A percentile compares a stretch with the other conserved stretches of the same genome.
Evolutionary conservation across 306 rosid species (phyloP).

Genomic region (Hippophae rhamnoides): DNA sequence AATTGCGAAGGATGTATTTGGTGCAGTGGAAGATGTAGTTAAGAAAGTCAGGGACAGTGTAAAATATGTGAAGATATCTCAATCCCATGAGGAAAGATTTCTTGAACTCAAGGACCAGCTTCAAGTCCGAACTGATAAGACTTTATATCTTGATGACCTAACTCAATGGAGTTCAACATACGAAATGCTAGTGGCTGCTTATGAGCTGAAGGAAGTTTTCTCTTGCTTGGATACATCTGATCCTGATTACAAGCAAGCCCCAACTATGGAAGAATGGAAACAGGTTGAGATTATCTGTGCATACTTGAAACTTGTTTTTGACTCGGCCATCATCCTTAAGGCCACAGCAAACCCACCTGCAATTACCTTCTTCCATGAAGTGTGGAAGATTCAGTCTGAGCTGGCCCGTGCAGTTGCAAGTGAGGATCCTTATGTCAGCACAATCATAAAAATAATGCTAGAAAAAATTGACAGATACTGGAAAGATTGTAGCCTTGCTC

Average conservation of each 20-base stretch:
- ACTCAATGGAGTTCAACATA: slow-evolving; percentile 76
- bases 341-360: slow-evolving; percentile 53
- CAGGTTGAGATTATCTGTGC: slow-evolving; percentile 62
- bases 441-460: slow-evolving; percentile 47
- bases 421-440: slow-evolving; percentile 55
- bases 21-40: slow-evolving; percentile 33
- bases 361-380: slow-evolving; percentile 73
- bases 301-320: slow-evolving; percentile 61
- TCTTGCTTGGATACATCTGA: slow-evolving; percentile 75
- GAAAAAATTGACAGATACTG: slow-evolving; percentile 68
- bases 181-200: slow-evolving; percentile 78
- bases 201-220: slow-evolving; percentile 76
- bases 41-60: slow-evolving; percentile 69
- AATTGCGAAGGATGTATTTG: slow-evolving; percentile 58
- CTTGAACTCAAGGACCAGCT: slow-evolving; percentile 70
- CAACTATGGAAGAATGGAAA: slow-evolving; percentile 79
- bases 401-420: slow-evolving; percentile 38
- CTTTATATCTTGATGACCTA: slow-evolving; percentile 67
- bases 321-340: slow-evolving; percentile 64
- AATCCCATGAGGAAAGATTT: slow-evolving; percentile 76
- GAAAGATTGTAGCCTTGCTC: slow-evolving; percentile 67
- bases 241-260: slow-evolving; percentile 72
- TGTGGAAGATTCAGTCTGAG: slow-evolving; percentile 84
- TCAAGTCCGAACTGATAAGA: slow-evolving; percentile 79
- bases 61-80: slow-evolving; percentile 81